Evolutionary conservation across 345 rosid species (phyloP).

Genomic region (Schrenkiella parvula): DNA sequence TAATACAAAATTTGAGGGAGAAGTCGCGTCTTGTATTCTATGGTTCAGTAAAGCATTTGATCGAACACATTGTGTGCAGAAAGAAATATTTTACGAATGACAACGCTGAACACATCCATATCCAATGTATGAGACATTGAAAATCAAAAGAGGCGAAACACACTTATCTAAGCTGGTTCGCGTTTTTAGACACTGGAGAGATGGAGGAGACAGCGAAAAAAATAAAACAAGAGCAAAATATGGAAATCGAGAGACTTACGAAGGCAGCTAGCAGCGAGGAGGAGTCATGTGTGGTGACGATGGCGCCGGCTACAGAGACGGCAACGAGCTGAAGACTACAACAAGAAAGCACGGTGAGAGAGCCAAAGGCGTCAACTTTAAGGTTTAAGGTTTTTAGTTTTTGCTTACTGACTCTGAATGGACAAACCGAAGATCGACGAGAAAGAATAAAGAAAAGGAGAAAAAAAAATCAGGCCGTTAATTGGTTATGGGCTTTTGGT

Average conservation of each 20-base stretch:
- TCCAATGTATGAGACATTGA: background rate
- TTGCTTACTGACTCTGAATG: no score
- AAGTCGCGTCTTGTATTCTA: background rate
- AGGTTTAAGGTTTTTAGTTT: no score
- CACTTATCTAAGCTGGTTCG: no score
- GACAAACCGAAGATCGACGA: no score
- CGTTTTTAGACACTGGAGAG: no score
- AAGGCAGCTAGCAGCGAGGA: background rate
- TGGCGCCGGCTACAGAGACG: background rate
- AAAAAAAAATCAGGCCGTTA: no score
- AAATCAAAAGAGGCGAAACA: no score
- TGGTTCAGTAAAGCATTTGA: background rate
- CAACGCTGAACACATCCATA: background rate
- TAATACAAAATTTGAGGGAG: background rate
- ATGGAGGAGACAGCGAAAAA: no score
- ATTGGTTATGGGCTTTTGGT: background rate
- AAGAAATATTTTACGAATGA: background rate
- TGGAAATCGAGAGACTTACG: background rate
- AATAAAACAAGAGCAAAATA: no score
- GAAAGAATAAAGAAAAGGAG: no score
- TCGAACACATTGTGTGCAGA: constrained; percentile 20
- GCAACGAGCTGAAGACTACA: no score
- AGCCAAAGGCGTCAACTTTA: no score
- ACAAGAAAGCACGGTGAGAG: background rate
- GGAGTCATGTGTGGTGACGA: background rate